phyloP scores from a whole-genome alignment of 768 basidiomycete species.

The Boletus speciosus region DNA sequence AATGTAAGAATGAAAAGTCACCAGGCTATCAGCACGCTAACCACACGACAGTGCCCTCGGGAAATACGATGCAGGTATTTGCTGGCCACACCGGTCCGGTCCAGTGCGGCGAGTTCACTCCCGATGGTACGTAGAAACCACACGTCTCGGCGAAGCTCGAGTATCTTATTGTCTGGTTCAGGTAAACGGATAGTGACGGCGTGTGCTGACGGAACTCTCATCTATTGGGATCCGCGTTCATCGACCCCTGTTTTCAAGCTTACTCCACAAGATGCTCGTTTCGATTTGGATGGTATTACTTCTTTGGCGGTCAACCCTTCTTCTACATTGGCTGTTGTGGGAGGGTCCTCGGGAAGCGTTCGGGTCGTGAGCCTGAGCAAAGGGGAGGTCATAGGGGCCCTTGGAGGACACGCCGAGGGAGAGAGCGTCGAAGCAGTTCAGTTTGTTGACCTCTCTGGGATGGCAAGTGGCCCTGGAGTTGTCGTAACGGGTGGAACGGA shows the following conservation, averaged over 20 bases:
- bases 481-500: conserved; percentile 89
- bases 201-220: conserved; percentile 74
- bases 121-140: conserved; percentile 58
- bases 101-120: conserved; percentile 87
- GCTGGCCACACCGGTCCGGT: conserved; percentile 84
- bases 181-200: conserved; percentile 90
- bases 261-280: conserved; percentile 63
- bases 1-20: conserved; percentile 54
- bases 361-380: conserved; percentile 84
- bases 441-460: conserved; percentile 73
- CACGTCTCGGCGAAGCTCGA: not conserved
- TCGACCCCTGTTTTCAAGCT: conserved; percentile 81
- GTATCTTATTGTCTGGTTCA: conserved; percentile 24
- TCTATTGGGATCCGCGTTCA: conserved; percentile 89
- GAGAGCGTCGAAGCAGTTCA: conserved; percentile 86
- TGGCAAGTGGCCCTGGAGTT: conserved; percentile 49
- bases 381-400: conserved; percentile 73
- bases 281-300: conserved; percentile 81
- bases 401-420: conserved; percentile 81
- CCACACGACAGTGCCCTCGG: conserved; percentile 73
- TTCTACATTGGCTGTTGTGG: conserved; percentile 88
- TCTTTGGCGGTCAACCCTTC: conserved; percentile 80
- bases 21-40: not conserved
- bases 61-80: conserved; percentile 94
- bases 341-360: conserved; percentile 80